Evolutionary conservation across 495 filamentous ascomycete species (phyloP), one percentile per base, ranked within the genome.

Genomic region (Parathielavia hyrcaniae): DNA sequence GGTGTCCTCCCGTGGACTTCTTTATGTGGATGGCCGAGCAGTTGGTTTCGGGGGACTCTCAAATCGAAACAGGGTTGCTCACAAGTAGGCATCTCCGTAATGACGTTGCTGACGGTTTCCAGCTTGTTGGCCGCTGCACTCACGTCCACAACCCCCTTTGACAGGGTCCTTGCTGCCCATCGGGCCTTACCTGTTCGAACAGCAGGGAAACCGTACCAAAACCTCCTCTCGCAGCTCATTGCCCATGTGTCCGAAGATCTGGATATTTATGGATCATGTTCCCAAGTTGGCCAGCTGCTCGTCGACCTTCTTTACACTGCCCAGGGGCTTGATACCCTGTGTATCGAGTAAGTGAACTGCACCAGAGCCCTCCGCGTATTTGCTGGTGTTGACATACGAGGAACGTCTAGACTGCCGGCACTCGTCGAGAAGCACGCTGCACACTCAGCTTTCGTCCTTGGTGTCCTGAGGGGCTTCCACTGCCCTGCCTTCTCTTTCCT

Each of bases 31-130:
- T 57, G 16, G 45, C 44, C 2, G 23, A 39, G 7, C 41, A 51
- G 36, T n/a, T 67, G 16, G 47, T 45, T 6, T 38, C 36, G 0
- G 51, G 48, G 11, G 22, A 34, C 3, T 13, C 35, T 5, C 40
- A 58, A 41, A 32, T 62, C 14, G 51, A 61, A 11, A 53, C 62
- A 16, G 58, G 53, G 58, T 58, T 20, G 60, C 10, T 30, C 26
- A 30, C 48, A n/a, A 2, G 1, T 26, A 7, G 5, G 32, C 20
- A 9, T 52, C 12, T 9, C 13, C 7, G 38, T 53, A n/a, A 55
- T 14, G 14, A 20, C n/a, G 0, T 23, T 5, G 23, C 43, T 58
- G 19, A 51, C 38, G 53, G 60, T 1, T 39, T 50, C 9, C 32
- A 34, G 43, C 35, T 22, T 50, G 43, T 26, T 32, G n/a, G 55